Base-by-base conservation (phyloP, 2,329 filamentous ascomycete genomes). In the Amesomyces nigricolor region DNA sequence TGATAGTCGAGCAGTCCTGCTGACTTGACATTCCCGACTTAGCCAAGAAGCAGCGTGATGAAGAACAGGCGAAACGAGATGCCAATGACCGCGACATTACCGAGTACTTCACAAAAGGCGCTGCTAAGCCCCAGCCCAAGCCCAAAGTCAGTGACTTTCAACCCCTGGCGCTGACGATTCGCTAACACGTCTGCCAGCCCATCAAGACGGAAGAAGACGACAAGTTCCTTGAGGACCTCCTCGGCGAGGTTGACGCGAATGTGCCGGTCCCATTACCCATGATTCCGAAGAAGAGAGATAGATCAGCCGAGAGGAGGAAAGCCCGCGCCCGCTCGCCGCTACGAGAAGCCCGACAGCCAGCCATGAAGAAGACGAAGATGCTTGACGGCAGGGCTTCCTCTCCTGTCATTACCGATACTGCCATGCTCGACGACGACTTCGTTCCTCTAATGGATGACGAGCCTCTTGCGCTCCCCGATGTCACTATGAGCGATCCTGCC, bases 1-100 rank as follows among this genome's bases (percentile, higher is more conserved):
- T 13, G 30, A 5, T 1, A 30, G 19, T 44, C 16, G 38, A n/a
- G 6, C 29, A 19, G 13, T 14, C 37, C 14, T 19, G 47, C 58
- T 51, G 54, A 51, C 56, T 26, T 8, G 5, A 10, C 35, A 16
- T 5, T 44, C 14, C 29, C 51, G 42, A 60, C 3, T 26, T 43
- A 91, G 88, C 86, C 61, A 97, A 96, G 72, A 82, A 91, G 65
- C 91, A 89, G 70, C 87, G 87, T 14, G 89, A 96, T 65, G 89
- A 95, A 63, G 91, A 96, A 56, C 85, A 88, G 61, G 85, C 90
- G 56, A 88, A 89, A 68, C 83, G 87, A 66, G 89, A 95, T 64
- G 91, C 89, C 69, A 89, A 91, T 62, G 91, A 95, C 71, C 88
- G 88, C 66, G 88, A 91, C 64, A 97, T 99, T 68, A 91, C 87